These are phyloP conservation scores for Blumeria graminis DNA, from an alignment of 2,329 filamentous ascomycete species.

Conservation along the genomic window DNA sequence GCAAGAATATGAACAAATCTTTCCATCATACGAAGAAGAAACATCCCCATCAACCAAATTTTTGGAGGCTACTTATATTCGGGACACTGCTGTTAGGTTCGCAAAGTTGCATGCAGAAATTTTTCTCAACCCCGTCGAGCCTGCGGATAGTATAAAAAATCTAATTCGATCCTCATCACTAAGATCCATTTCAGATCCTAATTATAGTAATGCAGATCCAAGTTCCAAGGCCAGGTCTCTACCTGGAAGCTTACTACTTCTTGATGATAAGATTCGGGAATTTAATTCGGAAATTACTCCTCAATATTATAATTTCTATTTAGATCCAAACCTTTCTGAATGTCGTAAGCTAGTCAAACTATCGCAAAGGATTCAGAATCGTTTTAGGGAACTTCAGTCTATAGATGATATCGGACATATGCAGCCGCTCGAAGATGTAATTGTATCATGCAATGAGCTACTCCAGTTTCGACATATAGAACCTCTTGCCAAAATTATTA, in stretches of 20 bases:
- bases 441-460: constrained; percentile 49
- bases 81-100: constrained; percentile 26
- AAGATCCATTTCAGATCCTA: constrained; percentile 8
- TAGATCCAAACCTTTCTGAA: constrained; percentile 52
- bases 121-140: constrained; percentile 7
- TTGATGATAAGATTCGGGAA: constrained; percentile 34
- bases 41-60: constrained; percentile 6
- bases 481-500: constrained; percentile 66
- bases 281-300: constrained; percentile 18
- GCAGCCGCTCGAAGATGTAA: constrained; percentile 56
- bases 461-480: constrained; percentile 55
- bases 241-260: constrained; percentile 36
- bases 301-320: constrained; percentile 66
- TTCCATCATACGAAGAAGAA: constrained; percentile 46
- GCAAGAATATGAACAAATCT: constrained; percentile 55
- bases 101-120: constrained; percentile 31
- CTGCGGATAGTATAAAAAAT: constrained; percentile 10
- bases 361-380: constrained; percentile 40
- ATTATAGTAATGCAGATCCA: constrained; percentile 4
- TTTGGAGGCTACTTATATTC: constrained; percentile 4
- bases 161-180: constrained; percentile 11
- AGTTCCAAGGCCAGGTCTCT: constrained; percentile 25
- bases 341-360: constrained; percentile 48
- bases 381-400: constrained; percentile 47
- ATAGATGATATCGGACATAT: constrained; percentile 44